A percentile compares a stretch with the other conserved stretches of the same genome.
These are phyloP conservation scores for Candida vartiovaarae DNA, from an alignment of 805 yeast species.

Conservation along the genomic window DNA sequence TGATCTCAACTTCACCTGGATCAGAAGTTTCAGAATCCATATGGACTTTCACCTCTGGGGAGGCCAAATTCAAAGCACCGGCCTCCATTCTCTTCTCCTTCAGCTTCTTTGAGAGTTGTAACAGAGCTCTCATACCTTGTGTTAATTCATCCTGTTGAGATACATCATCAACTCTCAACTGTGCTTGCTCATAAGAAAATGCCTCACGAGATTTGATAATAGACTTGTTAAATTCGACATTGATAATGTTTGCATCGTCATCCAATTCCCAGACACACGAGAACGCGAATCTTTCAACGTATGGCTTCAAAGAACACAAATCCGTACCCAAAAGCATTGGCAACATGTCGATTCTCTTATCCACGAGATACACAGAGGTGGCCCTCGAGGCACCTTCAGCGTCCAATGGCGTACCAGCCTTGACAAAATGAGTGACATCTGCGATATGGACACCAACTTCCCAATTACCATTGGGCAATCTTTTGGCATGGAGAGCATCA, in stretches of 20 bases:
- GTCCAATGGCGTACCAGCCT: conserved; percentile 86
- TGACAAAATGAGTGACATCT: conserved; percentile 95
- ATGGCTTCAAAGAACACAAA: conserved; percentile 88
- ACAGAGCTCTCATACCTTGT: conserved; percentile 76
- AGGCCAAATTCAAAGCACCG: conserved; percentile 94
- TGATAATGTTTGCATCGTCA: conserved; percentile 74
- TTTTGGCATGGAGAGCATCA: conserved; percentile 88
- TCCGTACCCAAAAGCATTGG: conserved; percentile 95
- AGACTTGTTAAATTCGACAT: conserved; percentile 75
- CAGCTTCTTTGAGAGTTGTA: conserved; percentile 73
- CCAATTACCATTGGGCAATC: conserved; percentile 84
- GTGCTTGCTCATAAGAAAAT: conserved; percentile 91
- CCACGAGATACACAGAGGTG: conserved; percentile 94
- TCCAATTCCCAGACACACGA: conserved; percentile 95
- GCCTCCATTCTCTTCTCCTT: conserved; percentile 84
- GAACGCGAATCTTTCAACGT: conserved; percentile 93
- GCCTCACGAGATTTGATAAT: conserved; percentile 90
- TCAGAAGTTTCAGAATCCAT: conserved; percentile 97
- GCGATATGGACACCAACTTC: conserved; percentile 99
- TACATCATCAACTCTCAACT: conserved; percentile 77
- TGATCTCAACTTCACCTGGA: conserved; percentile 92
- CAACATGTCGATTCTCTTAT: conserved; percentile 97
- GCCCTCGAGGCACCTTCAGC: conserved; percentile 96
- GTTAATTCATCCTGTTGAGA: conserved; percentile 78
- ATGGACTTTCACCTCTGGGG: conserved; percentile 96